Base-by-base conservation (phyloP, 2,329 filamentous ascomycete genomes). In the Colletotrichum agaves region DNA sequence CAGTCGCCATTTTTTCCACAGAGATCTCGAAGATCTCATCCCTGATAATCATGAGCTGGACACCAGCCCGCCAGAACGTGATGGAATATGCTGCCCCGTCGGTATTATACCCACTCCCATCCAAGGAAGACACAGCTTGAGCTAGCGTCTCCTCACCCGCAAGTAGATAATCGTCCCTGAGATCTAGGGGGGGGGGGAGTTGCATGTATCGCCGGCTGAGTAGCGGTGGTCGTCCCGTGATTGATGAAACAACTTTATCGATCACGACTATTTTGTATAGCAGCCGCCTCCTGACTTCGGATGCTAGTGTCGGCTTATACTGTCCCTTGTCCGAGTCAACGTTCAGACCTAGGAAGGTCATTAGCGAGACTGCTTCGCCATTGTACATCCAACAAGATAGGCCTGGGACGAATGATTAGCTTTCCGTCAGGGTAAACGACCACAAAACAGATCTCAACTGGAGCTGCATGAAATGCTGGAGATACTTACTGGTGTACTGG, bases 1-100 rank as follows among this genome's bases (percentile, higher is more conserved):
- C 78, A 6, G 75, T 73, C 62, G 74, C 73, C 3, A 76, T 52
- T 11, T n/a, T 71, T 4, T 83, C 83, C 0, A 89, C 75, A 0
- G 86, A 86, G 21, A 89, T 79, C 69, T 89, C 85, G 4, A 90
- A 78, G 4, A 90, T 83, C 53, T 90, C 87, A 68, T 90, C 87
- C 2, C 85, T 80, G 7, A 90, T 79, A 0, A 79, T 73, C 2
- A 83, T 82, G 39, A 89, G 79, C 11, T 82, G 78, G 1, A 80
- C 78, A 49, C 83, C 82, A 0, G 84, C 81, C 27, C 87, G 78
- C 0, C 78, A 72, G 61, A 82, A 80, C 0, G 85, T 87, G 0
- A 80, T 77, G 0, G 82, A 73, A 19, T 82, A 77, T 0, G 87
- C 71, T 0, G 75, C 73, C 0, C 82, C 83, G 1, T 78, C 72